A percentile compares a stretch with the other conserved stretches of the same genome.
phyloP scores from a whole-genome alignment of 2,329 filamentous ascomycete genomes.

The Aspergillus clavatus region DNA sequence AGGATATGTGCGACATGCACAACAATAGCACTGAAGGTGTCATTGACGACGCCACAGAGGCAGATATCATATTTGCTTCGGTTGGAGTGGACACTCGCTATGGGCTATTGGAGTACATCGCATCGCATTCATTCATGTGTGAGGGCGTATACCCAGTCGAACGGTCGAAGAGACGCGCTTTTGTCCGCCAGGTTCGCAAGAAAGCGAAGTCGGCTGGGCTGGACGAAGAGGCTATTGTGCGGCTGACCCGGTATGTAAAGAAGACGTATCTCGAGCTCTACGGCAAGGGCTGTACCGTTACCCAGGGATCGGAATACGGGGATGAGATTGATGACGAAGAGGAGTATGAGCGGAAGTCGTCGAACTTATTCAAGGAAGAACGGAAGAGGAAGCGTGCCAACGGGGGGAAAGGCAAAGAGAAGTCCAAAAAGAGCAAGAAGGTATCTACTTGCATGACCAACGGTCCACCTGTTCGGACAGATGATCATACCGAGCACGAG shows the following conservation, averaged over 20 bases:
- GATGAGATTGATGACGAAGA: constrained; percentile 13
- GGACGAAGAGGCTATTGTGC: constrained; percentile 5
- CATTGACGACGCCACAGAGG: constrained; percentile 8
- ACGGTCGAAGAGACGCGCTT: constrained; percentile 16
- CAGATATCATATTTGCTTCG: constrained; percentile 14
- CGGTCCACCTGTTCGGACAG: background rate
- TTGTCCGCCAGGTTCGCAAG: constrained; percentile 15
- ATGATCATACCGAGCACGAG: background rate
- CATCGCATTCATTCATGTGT: constrained; percentile 16
- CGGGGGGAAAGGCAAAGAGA: background rate
- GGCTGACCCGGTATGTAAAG: constrained; percentile 20
- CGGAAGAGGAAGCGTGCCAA: constrained; percentile 8
- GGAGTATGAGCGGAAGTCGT: constrained; percentile 2
- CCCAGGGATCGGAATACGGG: constrained; percentile 10
- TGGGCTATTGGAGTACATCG: constrained; percentile 15
- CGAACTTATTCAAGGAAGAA: background rate
- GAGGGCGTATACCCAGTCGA: constrained; percentile 12
- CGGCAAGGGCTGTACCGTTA: constrained; percentile 1
- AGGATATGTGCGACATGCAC: background rate
- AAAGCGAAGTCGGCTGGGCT: constrained; percentile 16
- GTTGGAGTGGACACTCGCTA: constrained; percentile 6
- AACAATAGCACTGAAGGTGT: background rate
- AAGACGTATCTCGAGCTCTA: constrained; percentile 18
- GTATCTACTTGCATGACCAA: background rate
- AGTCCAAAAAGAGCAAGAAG: constrained; percentile 2